These are phyloP conservation scores for Boletus rex-veris DNA, from an alignment of 768 basidiomycete species.

Conservation along the genomic window DNA sequence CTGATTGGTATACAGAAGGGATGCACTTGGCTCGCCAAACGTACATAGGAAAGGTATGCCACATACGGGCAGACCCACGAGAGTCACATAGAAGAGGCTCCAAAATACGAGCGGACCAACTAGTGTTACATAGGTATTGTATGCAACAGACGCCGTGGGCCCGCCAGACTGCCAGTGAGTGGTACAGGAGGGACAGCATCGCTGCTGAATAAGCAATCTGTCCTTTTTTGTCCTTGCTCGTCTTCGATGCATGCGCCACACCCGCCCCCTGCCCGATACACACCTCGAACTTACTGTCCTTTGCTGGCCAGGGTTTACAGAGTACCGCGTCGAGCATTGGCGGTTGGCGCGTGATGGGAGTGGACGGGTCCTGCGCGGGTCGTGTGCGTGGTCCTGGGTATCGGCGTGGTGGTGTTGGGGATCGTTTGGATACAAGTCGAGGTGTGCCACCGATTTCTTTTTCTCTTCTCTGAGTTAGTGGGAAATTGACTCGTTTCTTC, in stretches of 20 bases:
- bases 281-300: constrained; percentile 53
- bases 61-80: too few relatives aligned
- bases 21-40: too few relatives aligned
- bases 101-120: too few relatives aligned
- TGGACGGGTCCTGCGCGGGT: constrained; percentile 30
- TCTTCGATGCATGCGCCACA: constrained; percentile 36
- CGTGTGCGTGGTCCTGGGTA: constrained; percentile 33
- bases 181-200: too few relatives aligned
- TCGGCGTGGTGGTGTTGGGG: constrained; percentile 19
- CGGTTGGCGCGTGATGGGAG: constrained; percentile 42
- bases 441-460: background rate
- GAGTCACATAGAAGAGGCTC: too few relatives aligned
- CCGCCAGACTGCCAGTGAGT: too few relatives aligned
- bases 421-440: background rate
- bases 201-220: constrained; percentile 2
- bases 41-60: too few relatives aligned
- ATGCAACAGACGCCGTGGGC: too few relatives aligned
- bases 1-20: too few relatives aligned
- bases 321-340: constrained; percentile 61
- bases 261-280: constrained; percentile 35
- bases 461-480: too few relatives aligned
- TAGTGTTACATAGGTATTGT: too few relatives aligned
- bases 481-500: background rate
- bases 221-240: too few relatives aligned
- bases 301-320: constrained; percentile 45